These are phyloP conservation scores for Boletus rubescentipes DNA, from an alignment of 768 basidiomycete species.

Conservation along the genomic window DNA sequence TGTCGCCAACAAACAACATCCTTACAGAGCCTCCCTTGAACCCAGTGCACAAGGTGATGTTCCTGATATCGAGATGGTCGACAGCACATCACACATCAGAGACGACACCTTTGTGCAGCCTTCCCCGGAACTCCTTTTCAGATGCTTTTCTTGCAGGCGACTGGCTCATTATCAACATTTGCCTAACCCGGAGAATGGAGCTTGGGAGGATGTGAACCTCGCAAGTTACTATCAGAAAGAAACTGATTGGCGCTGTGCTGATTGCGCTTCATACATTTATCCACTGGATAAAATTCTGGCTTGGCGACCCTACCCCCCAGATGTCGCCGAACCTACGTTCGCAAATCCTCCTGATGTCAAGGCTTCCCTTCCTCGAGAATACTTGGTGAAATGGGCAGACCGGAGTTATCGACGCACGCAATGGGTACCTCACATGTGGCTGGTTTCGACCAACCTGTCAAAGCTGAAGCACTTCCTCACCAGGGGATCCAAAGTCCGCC, in stretches of 20 bases:
- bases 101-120: slow-evolving; percentile 19
- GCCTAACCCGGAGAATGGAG: slow-evolving; percentile 42
- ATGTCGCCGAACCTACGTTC: slow-evolving; percentile 53
- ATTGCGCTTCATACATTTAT: slow-evolving; percentile 73
- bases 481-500: slow-evolving; percentile 64
- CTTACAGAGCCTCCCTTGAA: slow-evolving; percentile 4
- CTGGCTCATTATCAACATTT: slow-evolving; percentile 81
- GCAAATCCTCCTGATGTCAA: slow-evolving; percentile 52
- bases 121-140: slow-evolving; percentile 59
- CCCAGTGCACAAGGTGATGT: slow-evolving; percentile 1
- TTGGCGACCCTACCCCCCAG: slow-evolving; percentile 80
- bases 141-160: slow-evolving; percentile 83
- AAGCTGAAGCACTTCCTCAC: slow-evolving; percentile 78
- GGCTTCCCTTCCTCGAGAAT: slow-evolving; percentile 75
- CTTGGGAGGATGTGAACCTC: slow-evolving; percentile 41
- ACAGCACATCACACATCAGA: slow-evolving; percentile 15
- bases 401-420: slow-evolving; percentile 75
- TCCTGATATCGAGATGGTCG: slow-evolving; percentile 38
- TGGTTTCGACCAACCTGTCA: slow-evolving; percentile 59
- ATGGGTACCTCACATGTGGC: slow-evolving; percentile 95
- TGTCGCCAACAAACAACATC: slow-evolving; percentile 16
- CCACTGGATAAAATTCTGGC: slow-evolving; percentile 83
- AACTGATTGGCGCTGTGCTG: slow-evolving; percentile 66
- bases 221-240: slow-evolving; percentile 60
- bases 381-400: slow-evolving; percentile 86